These are phyloP conservation scores for Ganoderma leucocontextum DNA, from an alignment of 1,284 basidiomycete species.

Conservation along the genomic window DNA sequence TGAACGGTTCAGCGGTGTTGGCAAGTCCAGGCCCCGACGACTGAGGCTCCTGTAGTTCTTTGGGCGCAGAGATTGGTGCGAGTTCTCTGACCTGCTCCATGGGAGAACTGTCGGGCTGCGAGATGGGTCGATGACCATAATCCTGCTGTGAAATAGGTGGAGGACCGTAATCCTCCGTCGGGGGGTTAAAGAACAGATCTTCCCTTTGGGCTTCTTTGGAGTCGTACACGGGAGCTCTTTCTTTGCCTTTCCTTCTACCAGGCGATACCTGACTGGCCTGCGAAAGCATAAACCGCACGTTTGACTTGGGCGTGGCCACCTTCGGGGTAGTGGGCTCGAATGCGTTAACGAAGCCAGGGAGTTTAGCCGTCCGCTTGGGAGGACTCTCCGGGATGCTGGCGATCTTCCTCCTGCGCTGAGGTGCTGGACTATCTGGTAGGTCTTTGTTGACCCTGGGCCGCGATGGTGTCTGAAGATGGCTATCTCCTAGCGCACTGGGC, in stretches of 20 bases:
- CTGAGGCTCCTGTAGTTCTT: not conserved
- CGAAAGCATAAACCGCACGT: slow-evolving; percentile 23
- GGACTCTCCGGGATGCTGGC: slow-evolving; percentile 30
- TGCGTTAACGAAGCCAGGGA: slow-evolving; percentile 47
- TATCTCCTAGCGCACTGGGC: slow-evolving; percentile 33
- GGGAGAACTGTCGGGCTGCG: not conserved
- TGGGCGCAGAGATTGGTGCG: not conserved
- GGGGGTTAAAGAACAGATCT: slow-evolving; percentile 26
- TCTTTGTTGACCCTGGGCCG: slow-evolving; percentile 44
- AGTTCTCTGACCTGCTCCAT: slow-evolving; percentile 10
- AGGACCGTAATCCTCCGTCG: not conserved
- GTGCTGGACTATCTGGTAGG: slow-evolving; percentile 30
- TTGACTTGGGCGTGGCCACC: slow-evolving; percentile 9
- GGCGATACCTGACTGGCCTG: slow-evolving; percentile 24
- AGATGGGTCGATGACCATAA: not conserved
- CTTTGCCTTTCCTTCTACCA: slow-evolving; percentile 35
- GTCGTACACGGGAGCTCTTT: slow-evolving; percentile 25
- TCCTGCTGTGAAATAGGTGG: not conserved
- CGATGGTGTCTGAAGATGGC: slow-evolving; percentile 50
- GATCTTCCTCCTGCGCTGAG: slow-evolving; percentile 21
- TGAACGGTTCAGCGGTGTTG: slow-evolving; percentile 4
- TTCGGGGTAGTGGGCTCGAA: slow-evolving; percentile 40
- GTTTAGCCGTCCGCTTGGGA: slow-evolving; percentile 17
- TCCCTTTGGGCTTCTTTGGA: slow-evolving; percentile 14
- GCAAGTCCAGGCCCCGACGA: not conserved